Evolutionary conservation across 2,329 filamentous ascomycete species (phyloP), one percentile per base, ranked within the genome.

Genomic region (Chaetomium globosum): DNA sequence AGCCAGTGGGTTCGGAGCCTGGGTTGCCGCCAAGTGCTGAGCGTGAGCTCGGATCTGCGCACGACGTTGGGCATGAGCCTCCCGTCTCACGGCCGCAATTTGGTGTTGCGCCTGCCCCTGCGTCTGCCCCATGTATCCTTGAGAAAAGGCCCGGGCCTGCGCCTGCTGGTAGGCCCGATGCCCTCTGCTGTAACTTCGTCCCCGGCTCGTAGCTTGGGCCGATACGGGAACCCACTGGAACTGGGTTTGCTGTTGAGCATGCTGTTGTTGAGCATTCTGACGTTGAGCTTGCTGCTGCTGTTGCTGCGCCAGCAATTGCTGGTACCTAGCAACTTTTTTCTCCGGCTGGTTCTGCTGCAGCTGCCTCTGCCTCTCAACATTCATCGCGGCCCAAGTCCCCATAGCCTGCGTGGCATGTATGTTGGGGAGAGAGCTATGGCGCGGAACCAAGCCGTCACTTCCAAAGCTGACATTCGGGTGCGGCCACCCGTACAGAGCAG

Each of bases 51-150:
- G 28, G 19, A 9, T 19, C 8, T 12, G 8, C 19, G 19, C 52
- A 19, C 6, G 28, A 28, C 21, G 16, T n/a, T 55, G n/a, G 26
- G 28, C 28, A 19, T 16, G 4, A 3, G 13, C 36, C 28, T 30
- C 19, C 19, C 21, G 19, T 19, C 46, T 33, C 30, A 59, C 36
- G 10, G 46, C 57, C 4, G 57, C 57, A 13, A 59, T 59, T 36
- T 61, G 51, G 36, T 23, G 21, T 10, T 61, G 51, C 16, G 59
- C 59, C 9, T 61, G 59, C 2, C 53, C 53, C 19, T 46, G 31
- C 6, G 16, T 10, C 28, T 10, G 52, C 19, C 7, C 2, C 39
- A 59, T 49, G 33, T 21, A 19, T 19, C 53, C 10, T 19, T 61
- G 33, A 2, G 7, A 9, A 4, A 46, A 51, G 4, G 39, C 52